A percentile compares a stretch with the other conserved stretches of the same genome.
Conservation (phyloP, 106 monocot genomes). For the Acorus gramineus region DNA sequence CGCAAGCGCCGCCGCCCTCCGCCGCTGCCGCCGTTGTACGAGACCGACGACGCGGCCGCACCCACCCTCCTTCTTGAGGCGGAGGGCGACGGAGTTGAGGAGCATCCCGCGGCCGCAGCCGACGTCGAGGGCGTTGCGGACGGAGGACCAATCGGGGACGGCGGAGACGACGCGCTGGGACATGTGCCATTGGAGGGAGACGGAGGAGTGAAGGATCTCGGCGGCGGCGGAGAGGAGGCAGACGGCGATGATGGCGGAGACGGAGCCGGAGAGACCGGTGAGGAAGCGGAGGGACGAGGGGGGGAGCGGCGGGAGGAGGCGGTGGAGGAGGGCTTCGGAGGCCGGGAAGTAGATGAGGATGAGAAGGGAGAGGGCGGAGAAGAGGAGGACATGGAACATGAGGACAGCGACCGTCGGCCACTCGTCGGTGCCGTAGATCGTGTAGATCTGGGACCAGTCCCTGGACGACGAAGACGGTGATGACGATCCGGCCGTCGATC, state of each 20-base stretch:
- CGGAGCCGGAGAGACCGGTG: conserved; percentile 20
- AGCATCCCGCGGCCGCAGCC: conserved; percentile 61
- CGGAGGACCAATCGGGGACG: conserved; percentile 62
- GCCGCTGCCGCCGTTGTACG: conserved; percentile 1
- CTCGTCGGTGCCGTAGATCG: conserved; percentile 55
- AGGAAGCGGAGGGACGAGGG: conserved; percentile 19
- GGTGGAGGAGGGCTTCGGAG: conserved; percentile 1
- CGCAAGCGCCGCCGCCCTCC: conserved; percentile 27
- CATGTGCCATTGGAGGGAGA: conserved; percentile 46
- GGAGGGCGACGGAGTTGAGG: conserved; percentile 45
- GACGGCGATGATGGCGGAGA: conserved; percentile 22
- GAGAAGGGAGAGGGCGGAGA: conserved; percentile 20
- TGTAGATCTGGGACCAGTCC: conserved; percentile 56
- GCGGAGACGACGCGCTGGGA: conserved; percentile 43
- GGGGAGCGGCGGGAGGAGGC: conserved; percentile 12
- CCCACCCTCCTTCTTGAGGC: conserved; percentile 44
- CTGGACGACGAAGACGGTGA: not conserved
- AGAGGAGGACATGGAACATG: conserved; percentile 30
- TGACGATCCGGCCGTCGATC: no score
- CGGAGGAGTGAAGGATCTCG: conserved; percentile 39
- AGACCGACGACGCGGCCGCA: conserved; percentile 54
- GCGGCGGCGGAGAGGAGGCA: conserved; percentile 48
- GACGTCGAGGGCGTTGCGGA: conserved; percentile 58
- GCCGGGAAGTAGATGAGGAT: conserved; percentile 2
- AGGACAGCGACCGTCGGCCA: conserved; percentile 45